Conservation (phyloP, 177 flowering plant species). For the Telopea speciosissima region DNA sequence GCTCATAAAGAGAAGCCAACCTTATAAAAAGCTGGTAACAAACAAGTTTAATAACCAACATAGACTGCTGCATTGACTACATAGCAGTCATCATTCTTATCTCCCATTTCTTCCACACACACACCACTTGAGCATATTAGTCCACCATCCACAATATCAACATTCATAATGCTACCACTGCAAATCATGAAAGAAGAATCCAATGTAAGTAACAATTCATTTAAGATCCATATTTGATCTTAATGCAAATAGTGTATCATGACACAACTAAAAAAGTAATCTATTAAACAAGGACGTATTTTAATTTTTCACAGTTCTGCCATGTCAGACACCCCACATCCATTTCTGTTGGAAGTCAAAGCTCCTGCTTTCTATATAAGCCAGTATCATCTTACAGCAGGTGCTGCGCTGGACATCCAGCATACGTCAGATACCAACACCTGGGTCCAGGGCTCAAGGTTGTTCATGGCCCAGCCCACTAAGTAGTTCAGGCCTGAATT, state of each 20-base stretch:
- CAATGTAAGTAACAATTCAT: neutral
- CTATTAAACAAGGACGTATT: no score
- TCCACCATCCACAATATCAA: slow-evolving; percentile 92
- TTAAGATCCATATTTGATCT: neutral
- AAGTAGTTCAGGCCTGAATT: no score
- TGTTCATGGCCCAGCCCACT: no score
- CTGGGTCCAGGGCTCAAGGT: no score
- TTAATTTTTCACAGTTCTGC: no score
- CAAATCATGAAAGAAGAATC: slow-evolving; percentile 7
- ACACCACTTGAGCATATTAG: slow-evolving; percentile 92
- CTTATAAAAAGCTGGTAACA: slow-evolving; percentile 2
- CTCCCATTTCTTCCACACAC: slow-evolving; percentile 92
- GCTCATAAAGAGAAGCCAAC: neutral
- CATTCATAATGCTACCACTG: slow-evolving; percentile 68
- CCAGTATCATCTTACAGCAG: no score
- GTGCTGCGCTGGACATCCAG: no score
- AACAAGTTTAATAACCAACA: slow-evolving; percentile 64
- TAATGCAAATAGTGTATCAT: neutral
- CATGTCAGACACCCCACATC: no score
- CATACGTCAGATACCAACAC: no score
- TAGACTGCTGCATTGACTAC: slow-evolving; percentile 94
- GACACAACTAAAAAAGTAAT: no score
- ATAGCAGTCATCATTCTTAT: slow-evolving; percentile 90
- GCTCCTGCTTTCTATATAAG: no score
- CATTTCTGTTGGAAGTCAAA: no score